phyloP scores from a whole-genome alignment of 2,329 filamentous ascomycete species.

The Blumeriella jaapii region DNA sequence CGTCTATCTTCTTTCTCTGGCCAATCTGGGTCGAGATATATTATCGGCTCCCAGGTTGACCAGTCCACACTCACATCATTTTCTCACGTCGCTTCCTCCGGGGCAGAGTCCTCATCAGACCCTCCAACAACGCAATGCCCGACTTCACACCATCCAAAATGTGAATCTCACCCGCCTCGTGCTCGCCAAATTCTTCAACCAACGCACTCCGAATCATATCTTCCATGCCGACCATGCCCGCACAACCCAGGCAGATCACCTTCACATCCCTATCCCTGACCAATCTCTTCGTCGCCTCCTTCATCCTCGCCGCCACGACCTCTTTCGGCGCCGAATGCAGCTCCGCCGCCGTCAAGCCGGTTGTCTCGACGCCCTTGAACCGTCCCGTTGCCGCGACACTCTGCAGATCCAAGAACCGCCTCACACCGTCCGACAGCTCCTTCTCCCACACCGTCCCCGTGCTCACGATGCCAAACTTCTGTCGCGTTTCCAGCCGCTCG shows the following conservation, averaged over 20 bases:
- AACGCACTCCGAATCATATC: constrained; percentile 61
- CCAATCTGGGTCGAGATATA: neutral
- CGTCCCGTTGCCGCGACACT: constrained; percentile 17
- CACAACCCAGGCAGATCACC: constrained; percentile 76
- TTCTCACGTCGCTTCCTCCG: constrained; percentile 1
- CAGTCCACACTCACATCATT: too few species aligned
- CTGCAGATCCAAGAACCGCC: constrained; percentile 45
- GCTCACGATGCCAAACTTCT: constrained; percentile 73
- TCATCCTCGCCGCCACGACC: constrained; percentile 54
- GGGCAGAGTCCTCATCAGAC: constrained; percentile 18
- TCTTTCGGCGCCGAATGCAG: constrained; percentile 58
- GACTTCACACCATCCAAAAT: constrained; percentile 74
- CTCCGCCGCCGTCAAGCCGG: constrained; percentile 68
- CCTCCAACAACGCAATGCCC: constrained; percentile 35
- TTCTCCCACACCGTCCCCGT: constrained; percentile 77
- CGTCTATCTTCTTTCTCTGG: too few species aligned
- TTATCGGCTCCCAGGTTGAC: neutral
- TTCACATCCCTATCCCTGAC: constrained; percentile 44
- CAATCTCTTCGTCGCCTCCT: constrained; percentile 55
- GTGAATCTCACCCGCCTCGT: constrained; percentile 44
- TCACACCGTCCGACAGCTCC: constrained; percentile 56
- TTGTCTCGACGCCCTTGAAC: constrained; percentile 75
- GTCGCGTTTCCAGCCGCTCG: constrained; percentile 10
- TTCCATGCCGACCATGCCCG: constrained; percentile 82
- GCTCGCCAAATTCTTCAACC: constrained; percentile 48